phyloP scores from a whole-genome alignment of 768 basidiomycete genomes.

The Auricularia sp. region DNA sequence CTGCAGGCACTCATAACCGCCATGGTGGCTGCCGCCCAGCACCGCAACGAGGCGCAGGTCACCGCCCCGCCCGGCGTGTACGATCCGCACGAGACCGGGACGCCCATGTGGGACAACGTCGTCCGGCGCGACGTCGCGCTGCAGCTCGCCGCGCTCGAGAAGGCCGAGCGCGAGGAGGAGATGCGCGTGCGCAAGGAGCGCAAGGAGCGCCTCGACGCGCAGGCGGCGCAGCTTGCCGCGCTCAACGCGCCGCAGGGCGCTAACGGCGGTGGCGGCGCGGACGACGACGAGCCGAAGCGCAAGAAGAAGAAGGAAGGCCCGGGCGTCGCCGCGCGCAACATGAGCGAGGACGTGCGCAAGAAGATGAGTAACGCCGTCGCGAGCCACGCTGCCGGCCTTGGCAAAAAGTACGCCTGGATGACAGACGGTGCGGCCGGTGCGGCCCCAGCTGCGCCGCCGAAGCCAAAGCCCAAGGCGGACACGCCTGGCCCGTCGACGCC shows the following conservation, averaged over 20 bases:
- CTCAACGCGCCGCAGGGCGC: conserved; percentile 39
- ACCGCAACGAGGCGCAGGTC: conserved; percentile 62
- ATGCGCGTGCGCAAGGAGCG: conserved; percentile 60
- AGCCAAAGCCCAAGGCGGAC: conserved; percentile 14
- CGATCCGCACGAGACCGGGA: conserved; percentile 31
- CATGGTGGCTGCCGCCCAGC: conserved; percentile 58
- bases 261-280: conserved; percentile 30
- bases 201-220: conserved; percentile 58
- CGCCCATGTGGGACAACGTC: conserved; percentile 75
- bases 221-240: conserved; percentile 54
- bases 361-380: conserved; percentile 88
- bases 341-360: conserved; percentile 86
- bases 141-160: conserved; percentile 65
- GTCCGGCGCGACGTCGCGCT: conserved; percentile 74
- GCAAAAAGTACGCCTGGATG: conserved; percentile 83
- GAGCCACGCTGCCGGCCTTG: conserved; percentile 74
- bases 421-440: conserved; percentile 46
- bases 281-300: conserved; percentile 49
- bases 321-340: conserved; percentile 74
- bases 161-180: conserved; percentile 77
- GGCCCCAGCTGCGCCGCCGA: conserved; percentile 15
- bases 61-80: conserved; percentile 58
- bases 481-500: conserved; percentile 15
- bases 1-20: conserved; percentile 56
- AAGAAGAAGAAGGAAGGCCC: conserved; percentile 75